Conservation (phyloP, 2,329 filamentous ascomycete genomes). For the Xylaria digitata region DNA sequence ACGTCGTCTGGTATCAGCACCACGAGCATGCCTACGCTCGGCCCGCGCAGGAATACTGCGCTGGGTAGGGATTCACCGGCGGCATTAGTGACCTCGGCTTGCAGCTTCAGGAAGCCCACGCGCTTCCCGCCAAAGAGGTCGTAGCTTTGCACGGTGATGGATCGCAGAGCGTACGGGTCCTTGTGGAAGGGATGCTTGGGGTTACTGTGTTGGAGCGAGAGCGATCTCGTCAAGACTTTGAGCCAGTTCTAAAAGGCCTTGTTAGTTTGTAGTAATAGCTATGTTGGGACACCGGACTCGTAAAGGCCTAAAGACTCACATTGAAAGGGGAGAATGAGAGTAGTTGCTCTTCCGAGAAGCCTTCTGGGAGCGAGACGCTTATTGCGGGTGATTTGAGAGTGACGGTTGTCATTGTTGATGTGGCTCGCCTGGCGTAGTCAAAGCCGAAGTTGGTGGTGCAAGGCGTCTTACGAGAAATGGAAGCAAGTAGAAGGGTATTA, state of each 20-base stretch:
- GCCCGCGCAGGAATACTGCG: slow-evolving; percentile 67
- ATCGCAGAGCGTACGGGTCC: slow-evolving; percentile 64
- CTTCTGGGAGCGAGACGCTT: slow-evolving; percentile 57
- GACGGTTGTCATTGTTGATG: slow-evolving; percentile 55
- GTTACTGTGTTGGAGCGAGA: slow-evolving; percentile 56
- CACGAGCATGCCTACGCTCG: slow-evolving; percentile 70
- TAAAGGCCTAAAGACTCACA: slow-evolving; percentile 49
- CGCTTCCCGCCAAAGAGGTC: slow-evolving; percentile 61
- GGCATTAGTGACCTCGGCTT: slow-evolving; percentile 60
- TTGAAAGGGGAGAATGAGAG: slow-evolving; percentile 62
- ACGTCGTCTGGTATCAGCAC: slow-evolving; percentile 65
- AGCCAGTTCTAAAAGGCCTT: slow-evolving; percentile 59
- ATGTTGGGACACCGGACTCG: neutral
- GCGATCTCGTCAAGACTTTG: slow-evolving; percentile 58
- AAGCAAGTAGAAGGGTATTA: neutral
- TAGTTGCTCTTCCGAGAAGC: slow-evolving; percentile 59
- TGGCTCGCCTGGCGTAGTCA: neutral
- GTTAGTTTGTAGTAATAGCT: neutral
- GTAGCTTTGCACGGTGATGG: slow-evolving; percentile 64
- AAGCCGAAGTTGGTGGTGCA: slow-evolving; percentile 7
- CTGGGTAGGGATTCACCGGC: slow-evolving; percentile 64
- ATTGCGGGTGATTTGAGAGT: slow-evolving; percentile 54
- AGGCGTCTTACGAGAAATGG: neutral
- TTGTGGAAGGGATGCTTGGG: slow-evolving; percentile 63
- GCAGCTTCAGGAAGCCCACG: slow-evolving; percentile 69